Evolutionary conservation across 805 yeast genomes (phyloP), one percentile per base, ranked within the genome.

Genomic region (Komagataella phaffii): DNA sequence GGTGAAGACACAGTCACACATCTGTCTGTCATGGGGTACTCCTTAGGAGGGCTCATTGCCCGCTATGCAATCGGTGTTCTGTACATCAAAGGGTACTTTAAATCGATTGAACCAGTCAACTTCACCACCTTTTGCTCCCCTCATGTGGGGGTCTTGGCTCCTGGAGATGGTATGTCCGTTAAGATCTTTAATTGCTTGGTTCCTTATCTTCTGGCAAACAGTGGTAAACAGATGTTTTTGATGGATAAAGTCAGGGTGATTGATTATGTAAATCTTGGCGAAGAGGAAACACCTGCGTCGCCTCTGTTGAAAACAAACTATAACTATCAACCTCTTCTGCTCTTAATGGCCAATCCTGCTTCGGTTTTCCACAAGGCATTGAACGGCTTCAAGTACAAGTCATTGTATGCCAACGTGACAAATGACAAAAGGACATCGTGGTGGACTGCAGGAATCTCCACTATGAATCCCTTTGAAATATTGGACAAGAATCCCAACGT

Each of bases 21-120:
- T 58, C 72, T 91, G 49, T 86, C 95, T 51, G 70, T 89, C 45
- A 73, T 87, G 5, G 96, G 97, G 1, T 90, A 89, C 62, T 89
- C 96, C 0, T 69, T 90, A 54, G 96, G 97, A 36, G 97, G 97
- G 0, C 65, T 90, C 18, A 80, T 91, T 49, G 75, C 88, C 0
- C 71, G 97, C 50, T 89, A 86, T 63, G 84, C 90, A 12, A 73
- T 89, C 46, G 97, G 97, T 1, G 72, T 84, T 48, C 69, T 81
- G 56, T 70, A 79, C 56, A 72, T 73, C 43, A 73, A 74, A 56
- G 75, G 74, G 3, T 70, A 71, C 53, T 85, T 82, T 63, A 5
- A 46, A 17, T 14, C 7, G 7, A 71, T 86, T 12, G 71, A 67
- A 44, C 88, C 91, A 2, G 67, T 81, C 40, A 74, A 73, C 50